These are phyloP conservation scores for Wickerhamiella parazyma DNA, from an alignment of 805 yeast species.

Conservation along the genomic window DNA sequence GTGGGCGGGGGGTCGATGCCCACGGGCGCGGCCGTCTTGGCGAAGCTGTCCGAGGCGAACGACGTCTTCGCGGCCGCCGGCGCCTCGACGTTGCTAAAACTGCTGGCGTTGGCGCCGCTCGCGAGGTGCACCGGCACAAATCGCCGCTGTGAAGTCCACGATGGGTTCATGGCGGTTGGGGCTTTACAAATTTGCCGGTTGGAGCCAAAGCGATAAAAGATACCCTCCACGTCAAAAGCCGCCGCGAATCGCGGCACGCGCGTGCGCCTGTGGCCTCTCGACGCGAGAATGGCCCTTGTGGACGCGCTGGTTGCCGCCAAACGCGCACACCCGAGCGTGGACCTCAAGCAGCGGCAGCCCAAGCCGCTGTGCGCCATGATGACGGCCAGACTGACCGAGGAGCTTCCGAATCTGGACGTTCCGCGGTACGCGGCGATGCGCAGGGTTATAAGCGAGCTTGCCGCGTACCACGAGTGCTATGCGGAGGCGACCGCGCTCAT, in stretches of 20 bases:
- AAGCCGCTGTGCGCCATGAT: background rate
- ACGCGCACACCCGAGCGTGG: background rate
- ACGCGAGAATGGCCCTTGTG: background rate
- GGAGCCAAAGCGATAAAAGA: background rate
- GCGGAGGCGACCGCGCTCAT: background rate
- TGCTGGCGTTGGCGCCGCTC: slow-evolving; percentile 11
- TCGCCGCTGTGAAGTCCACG: slow-evolving; percentile 13
- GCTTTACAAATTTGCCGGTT: background rate
- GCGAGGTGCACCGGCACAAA: slow-evolving; percentile 18
- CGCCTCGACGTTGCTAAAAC: slow-evolving; percentile 9
- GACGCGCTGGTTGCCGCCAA: background rate
- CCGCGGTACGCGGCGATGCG: background rate
- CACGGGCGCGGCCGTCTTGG: slow-evolving; percentile 4
- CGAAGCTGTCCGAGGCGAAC: slow-evolving; percentile 4
- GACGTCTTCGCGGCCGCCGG: background rate
- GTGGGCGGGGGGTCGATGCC: slow-evolving; percentile 9
- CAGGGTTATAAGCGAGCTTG: background rate
- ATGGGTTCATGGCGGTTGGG: background rate
- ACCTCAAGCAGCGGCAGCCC: background rate
- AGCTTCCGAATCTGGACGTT: background rate
- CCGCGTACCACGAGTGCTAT: background rate
- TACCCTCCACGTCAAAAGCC: background rate
- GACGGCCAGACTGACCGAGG: background rate
- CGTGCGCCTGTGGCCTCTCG: background rate
- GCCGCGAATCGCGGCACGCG: background rate